These are phyloP conservation scores for Rhytidiadelphus loreus DNA, from an alignment of 225 moss, liverwort and hornwort genomes.

Conservation along the genomic window DNA sequence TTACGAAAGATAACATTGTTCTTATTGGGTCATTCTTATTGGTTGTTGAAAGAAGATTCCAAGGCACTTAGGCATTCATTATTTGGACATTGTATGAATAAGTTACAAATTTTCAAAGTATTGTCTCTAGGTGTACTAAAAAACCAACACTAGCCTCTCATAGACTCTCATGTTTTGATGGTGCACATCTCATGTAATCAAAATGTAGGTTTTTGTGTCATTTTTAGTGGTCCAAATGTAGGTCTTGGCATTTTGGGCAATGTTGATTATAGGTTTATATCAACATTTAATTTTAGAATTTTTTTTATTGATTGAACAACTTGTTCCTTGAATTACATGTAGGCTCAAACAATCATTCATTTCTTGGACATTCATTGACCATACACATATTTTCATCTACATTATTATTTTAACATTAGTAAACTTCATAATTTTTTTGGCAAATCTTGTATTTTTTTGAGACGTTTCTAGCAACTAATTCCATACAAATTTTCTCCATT, in stretches of 20 bases:
- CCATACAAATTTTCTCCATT: neutral
- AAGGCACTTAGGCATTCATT: neutral
- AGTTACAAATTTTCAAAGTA: neutral
- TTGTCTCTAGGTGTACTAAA: accelerated
- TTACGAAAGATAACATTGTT: neutral
- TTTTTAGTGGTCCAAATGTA: neutral
- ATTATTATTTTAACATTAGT: neutral
- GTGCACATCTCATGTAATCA: neutral
- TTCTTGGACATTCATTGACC: neutral
- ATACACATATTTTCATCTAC: neutral
- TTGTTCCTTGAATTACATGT: neutral
- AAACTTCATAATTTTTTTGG: neutral
- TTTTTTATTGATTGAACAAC: neutral
- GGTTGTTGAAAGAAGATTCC: neutral
- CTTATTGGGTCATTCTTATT: neutral
- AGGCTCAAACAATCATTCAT: neutral
- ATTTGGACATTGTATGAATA: neutral
- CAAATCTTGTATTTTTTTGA: neutral
- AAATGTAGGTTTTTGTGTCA: neutral
- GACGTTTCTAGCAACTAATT: neutral
- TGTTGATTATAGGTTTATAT: neutral
- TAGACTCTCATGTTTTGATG: neutral
- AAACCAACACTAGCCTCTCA: neutral
- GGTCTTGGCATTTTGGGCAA: neutral
- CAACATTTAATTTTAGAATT: neutral